Base-by-base conservation (phyloP, 129 eudicot species). In the Pittosporum tobira region DNA sequence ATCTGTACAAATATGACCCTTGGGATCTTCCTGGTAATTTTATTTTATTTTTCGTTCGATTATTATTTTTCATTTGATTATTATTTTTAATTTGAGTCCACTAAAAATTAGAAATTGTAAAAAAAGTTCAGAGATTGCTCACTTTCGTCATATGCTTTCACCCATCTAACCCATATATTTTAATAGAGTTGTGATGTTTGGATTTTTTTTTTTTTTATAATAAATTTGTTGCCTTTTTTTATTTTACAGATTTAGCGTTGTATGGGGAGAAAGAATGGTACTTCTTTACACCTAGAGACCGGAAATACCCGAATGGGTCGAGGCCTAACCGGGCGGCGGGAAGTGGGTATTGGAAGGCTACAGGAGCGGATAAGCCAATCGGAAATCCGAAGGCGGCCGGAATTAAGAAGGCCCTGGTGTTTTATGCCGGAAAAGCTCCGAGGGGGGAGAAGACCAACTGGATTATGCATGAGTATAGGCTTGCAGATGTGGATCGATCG, bases 261-360 rank as follows among this genome's bases (percentile, higher is more conserved):
- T 82, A 82, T 24, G 90, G 90, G 23, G 90, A 82, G 42, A 82
- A 82, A 30, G 90, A 82, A 57, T 82, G 90, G 90, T 82, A 82
- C 70, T 82, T 82, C 20, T 82, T 82, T 44, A 71, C 85, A 14
- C 90, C 90, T 1, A n/a, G 90, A 31, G 90, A 82, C 55, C 62
- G 90, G 14, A 82, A 82, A 54, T 82, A 82, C 9, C 90, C 90
- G 5, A 78, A 82, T 23, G 90, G 90, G 18, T 82, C 90, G 7
- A 70, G 90, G 61, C 90, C 90, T 10, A 82, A 82, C 3, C 59
- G 90, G 66, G 85, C 90, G 24, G 90, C 90, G 1, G 90, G 90
- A 21, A 62, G 73, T 2, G 90, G 90, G 29, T 82, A 78, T 21
- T 82, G 90, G 90, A 82, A 82, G 73, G 90, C 90, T 14, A 82